Evolutionary conservation across 768 basidiomycete species (phyloP).

Genomic region (Postia placenta): DNA sequence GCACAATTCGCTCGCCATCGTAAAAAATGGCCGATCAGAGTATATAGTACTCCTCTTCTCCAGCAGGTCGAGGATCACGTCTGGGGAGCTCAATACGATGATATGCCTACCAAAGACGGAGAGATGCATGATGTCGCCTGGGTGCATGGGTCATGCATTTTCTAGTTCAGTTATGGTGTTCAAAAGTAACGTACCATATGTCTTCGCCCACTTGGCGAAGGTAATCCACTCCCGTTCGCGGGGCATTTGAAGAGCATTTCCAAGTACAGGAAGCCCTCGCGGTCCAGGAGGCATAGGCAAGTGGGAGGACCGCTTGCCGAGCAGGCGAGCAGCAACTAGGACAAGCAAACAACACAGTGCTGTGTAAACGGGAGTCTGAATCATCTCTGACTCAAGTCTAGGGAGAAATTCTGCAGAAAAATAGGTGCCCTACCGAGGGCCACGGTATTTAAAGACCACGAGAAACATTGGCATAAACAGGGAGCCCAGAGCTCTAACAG

Average conservation of each 20-base stretch:
- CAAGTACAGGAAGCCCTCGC: conserved; percentile 18
- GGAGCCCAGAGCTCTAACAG: too few species aligned
- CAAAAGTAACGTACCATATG: conserved; percentile 5
- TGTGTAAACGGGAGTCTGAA: too few species aligned
- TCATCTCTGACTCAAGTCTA: too few species aligned
- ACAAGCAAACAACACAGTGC: too few species aligned
- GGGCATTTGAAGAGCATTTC: conserved; percentile 16
- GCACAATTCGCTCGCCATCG: conserved; percentile 67
- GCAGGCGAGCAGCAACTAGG: too few species aligned
- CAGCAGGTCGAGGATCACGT: conserved; percentile 12
- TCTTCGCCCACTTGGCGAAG: conserved; percentile 1
- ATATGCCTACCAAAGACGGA: conserved; percentile 10
- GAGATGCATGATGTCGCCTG: conserved; percentile 14
- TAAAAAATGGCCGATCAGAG: conserved; percentile 26
- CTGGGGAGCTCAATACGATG: conserved; percentile 10
- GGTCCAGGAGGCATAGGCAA: conserved; percentile 23
- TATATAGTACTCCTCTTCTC: conserved; percentile 16
- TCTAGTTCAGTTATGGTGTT: too few species aligned
- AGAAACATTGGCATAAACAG: too few species aligned
- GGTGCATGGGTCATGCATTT: too few species aligned
- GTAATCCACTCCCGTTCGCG: neutral
- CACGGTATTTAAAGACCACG: too few species aligned
- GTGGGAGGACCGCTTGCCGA: too few species aligned
- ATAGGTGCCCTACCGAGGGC: too few species aligned
- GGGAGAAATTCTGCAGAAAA: too few species aligned